Evolutionary conservation across 306 rosid species (phyloP).

Genomic region (Lathyrus sativus): DNA sequence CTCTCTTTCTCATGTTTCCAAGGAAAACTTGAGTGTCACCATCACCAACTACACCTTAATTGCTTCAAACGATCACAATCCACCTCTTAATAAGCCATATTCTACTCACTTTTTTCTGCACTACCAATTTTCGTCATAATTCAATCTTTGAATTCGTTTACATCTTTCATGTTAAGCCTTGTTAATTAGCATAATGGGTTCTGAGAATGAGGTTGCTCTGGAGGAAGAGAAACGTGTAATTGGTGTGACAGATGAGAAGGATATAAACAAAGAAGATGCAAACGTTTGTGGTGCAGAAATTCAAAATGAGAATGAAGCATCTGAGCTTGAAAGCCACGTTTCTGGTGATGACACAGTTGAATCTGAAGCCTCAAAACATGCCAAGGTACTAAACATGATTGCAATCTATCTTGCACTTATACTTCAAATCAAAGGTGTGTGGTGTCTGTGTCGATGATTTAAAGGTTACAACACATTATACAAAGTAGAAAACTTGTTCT

Average conservation of each 20-base stretch:
- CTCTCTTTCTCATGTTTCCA: conserved; percentile 31
- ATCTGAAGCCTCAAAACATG: conserved; percentile 46
- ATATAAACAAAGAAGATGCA: conserved; percentile 41
- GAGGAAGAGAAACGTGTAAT: conserved; percentile 72
- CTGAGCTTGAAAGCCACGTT: conserved; percentile 44
- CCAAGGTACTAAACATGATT: conserved; percentile 52
- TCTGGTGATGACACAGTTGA: conserved; percentile 43
- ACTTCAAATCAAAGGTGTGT: too few species aligned
- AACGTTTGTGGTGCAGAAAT: conserved; percentile 45
- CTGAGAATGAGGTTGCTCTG: conserved; percentile 59
- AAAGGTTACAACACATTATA: too few species aligned
- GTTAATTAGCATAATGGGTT: conserved; percentile 55
- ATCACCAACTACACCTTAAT: conserved; percentile 56
- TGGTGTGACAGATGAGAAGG: conserved; percentile 47
- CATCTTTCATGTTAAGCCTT: neutral
- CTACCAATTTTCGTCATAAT: conserved; percentile 30
- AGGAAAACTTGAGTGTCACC: conserved; percentile 45
- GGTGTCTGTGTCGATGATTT: neutral
- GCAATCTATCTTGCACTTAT: too few species aligned
- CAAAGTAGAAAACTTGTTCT: conserved; percentile 6
- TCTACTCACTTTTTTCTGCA: conserved; percentile 22
- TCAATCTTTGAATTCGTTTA: conserved; percentile 32
- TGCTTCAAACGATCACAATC: conserved; percentile 54
- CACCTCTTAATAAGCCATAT: conserved; percentile 35
- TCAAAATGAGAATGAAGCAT: conserved; percentile 43